Evolutionary conservation across 495 filamentous ascomycete species (phyloP).

Genomic region (Aspergillus biplanus): DNA sequence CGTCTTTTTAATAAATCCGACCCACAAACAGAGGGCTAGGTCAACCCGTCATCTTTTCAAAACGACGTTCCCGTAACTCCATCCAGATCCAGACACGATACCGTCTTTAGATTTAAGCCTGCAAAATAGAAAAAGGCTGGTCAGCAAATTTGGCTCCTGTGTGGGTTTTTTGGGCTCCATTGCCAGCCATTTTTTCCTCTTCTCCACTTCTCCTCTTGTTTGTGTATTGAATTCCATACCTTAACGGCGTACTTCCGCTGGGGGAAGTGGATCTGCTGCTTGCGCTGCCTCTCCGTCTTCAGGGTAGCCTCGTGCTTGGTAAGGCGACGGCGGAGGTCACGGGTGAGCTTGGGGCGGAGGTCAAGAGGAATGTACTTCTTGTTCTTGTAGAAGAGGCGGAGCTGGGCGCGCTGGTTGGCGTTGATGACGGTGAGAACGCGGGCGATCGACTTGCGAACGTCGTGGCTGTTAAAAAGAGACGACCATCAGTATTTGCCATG

Average conservation of each 20-base stretch:
- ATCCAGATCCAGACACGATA: constrained; percentile 43
- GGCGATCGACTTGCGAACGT: constrained; percentile 99
- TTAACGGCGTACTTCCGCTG: constrained; percentile 98
- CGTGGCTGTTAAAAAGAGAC: constrained; percentile 67
- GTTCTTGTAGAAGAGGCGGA: constrained; percentile 98
- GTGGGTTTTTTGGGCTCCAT: background rate
- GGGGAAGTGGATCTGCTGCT: constrained; percentile 94
- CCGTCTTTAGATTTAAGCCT: constrained; percentile 46
- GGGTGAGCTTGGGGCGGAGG: constrained; percentile 95
- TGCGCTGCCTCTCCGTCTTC: constrained; percentile 87
- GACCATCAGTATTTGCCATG: constrained; percentile 16
- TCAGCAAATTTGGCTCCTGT: constrained; percentile 5
- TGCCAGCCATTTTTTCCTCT: too few relatives aligned
- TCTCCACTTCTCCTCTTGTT: background rate
- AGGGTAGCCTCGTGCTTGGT: constrained; percentile 83
- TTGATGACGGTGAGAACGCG: constrained; percentile 99
- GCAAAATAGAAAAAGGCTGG: background rate
- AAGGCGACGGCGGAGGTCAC: constrained; percentile 90
- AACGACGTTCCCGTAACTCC: constrained; percentile 44
- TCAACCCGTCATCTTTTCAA: constrained; percentile 41
- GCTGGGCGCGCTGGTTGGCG: constrained; percentile 95
- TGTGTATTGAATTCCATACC: constrained; percentile 56
- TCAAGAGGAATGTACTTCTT: constrained; percentile 99
- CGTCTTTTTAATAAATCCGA: constrained; percentile 46
- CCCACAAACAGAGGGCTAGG: constrained; percentile 33